Conservation (phyloP, 2,329 filamentous ascomycete species). For the Neofusicoccum parvum region DNA sequence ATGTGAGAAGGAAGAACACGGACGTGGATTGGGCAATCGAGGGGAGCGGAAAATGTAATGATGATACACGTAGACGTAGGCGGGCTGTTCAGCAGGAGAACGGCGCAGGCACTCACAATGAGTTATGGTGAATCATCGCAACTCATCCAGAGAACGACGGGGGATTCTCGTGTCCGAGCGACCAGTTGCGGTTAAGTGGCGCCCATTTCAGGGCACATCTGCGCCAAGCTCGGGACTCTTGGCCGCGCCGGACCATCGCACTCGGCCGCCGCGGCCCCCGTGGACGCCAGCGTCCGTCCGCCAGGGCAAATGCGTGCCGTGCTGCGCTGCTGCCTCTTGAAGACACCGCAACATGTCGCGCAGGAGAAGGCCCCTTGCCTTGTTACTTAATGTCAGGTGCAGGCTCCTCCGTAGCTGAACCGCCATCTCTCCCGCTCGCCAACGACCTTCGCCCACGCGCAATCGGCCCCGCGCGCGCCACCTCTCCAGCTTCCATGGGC, state of each 20-base stretch:
- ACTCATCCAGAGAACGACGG: neutral
- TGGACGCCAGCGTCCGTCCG: neutral
- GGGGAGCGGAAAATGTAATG: neutral
- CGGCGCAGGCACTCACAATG: neutral
- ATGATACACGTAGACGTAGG: neutral
- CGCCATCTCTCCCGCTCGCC: no score
- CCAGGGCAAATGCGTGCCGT: no score
- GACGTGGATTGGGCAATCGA: no score
- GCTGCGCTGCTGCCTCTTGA: neutral
- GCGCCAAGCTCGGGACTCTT: neutral
- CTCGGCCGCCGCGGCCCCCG: neutral
- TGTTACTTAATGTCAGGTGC: neutral
- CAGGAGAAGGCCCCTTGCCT: neutral
- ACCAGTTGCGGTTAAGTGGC: neutral
- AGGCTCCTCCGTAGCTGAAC: no score
- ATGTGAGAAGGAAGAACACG: neutral
- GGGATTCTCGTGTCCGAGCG: neutral
- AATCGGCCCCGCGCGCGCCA: neutral
- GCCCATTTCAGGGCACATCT: neutral
- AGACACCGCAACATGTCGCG: neutral
- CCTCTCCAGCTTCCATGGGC: neutral
- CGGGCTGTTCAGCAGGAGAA: neutral
- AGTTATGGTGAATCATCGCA: neutral
- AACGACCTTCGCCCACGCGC: no score
- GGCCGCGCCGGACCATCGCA: neutral